Percentiles rank a stretch among this genome's conserved stretches.
Conservation (phyloP, 805 yeast species). For the Wickerhamomyces tratensis region DNA sequence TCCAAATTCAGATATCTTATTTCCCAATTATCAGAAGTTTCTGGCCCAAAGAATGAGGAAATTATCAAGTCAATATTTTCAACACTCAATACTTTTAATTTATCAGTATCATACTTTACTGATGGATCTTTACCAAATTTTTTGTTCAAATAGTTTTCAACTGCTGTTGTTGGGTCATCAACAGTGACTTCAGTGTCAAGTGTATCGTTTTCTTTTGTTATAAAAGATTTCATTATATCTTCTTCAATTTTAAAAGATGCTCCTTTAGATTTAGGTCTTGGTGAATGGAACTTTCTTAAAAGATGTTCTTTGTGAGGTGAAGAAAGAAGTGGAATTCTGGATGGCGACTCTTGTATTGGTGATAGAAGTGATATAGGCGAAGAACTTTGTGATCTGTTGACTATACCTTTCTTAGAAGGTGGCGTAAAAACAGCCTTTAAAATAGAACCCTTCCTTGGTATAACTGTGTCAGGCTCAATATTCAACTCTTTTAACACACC, state of each 20-base stretch:
- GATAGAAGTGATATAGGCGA: too few relatives aligned
- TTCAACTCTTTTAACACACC: neutral
- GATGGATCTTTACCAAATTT: constrained; percentile 14
- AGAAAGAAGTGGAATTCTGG: neutral
- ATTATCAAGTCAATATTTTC: constrained; percentile 6
- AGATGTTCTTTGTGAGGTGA: neutral
- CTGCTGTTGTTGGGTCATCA: neutral
- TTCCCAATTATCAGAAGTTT: constrained; percentile 16
- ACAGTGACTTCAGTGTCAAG: neutral
- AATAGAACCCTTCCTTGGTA: neutral
- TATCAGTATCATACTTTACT: constrained; percentile 1
- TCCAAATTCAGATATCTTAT: constrained; percentile 8
- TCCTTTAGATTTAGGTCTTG: neutral
- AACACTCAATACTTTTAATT: constrained; percentile 2
- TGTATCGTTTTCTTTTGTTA: neutral
- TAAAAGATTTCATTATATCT: neutral
- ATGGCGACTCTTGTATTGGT: neutral
- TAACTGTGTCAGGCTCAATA: neutral
- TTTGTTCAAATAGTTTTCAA: constrained; percentile 8
- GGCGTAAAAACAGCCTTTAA: neutral
- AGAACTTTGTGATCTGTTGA: too few relatives aligned
- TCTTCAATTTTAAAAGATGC: neutral
- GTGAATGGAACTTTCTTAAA: neutral
- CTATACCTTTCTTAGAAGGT: neutral
- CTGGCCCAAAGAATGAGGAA: constrained; percentile 5